Conservation (phyloP, 2,329 filamentous ascomycete genomes). For the Alternaria alternata region DNA sequence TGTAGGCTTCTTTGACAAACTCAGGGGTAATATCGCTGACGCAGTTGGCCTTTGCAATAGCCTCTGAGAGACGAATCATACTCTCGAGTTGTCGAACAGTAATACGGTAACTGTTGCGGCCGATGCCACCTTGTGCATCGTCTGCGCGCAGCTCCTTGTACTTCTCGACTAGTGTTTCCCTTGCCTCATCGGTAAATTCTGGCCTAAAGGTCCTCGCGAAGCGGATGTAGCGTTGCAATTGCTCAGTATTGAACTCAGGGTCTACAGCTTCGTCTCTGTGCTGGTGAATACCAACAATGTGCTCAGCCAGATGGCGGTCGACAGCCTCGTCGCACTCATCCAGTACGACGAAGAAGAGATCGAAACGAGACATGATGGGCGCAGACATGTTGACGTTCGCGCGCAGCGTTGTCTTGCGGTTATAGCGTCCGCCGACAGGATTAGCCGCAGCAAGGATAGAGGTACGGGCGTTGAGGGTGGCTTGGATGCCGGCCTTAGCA, state of each 20-base stretch:
- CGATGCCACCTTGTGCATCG: constrained; percentile 91
- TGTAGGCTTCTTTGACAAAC: constrained; percentile 92
- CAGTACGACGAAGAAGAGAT: constrained; percentile 96
- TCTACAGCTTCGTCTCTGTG: constrained; percentile 89
- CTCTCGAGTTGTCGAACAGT: constrained; percentile 95
- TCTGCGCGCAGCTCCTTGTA: constrained; percentile 96
- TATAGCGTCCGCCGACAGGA: constrained; percentile 94
- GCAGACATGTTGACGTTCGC: constrained; percentile 99
- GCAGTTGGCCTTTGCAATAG: constrained; percentile 98
- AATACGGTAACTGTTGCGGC: constrained; percentile 95
- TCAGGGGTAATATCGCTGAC: constrained; percentile 84
- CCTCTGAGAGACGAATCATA: constrained; percentile 93
- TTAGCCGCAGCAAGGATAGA: constrained; percentile 96
- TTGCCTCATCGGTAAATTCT: constrained; percentile 88
- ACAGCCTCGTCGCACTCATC: constrained; percentile 95
- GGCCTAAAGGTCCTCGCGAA: constrained; percentile 95
- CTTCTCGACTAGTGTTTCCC: constrained; percentile 82
- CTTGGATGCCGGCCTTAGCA: constrained; percentile 97
- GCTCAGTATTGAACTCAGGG: constrained; percentile 95
- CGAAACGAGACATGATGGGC: constrained; percentile 99
- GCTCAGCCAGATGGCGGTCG: constrained; percentile 88
- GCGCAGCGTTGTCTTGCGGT: constrained; percentile 91
- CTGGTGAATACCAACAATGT: constrained; percentile 95
- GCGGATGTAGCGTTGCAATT: constrained; percentile 94
- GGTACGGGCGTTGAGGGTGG: constrained; percentile 93